These are phyloP conservation scores for Rhododendron molle DNA, from an alignment of 148 eudicot genomes.

Conservation along the genomic window DNA sequence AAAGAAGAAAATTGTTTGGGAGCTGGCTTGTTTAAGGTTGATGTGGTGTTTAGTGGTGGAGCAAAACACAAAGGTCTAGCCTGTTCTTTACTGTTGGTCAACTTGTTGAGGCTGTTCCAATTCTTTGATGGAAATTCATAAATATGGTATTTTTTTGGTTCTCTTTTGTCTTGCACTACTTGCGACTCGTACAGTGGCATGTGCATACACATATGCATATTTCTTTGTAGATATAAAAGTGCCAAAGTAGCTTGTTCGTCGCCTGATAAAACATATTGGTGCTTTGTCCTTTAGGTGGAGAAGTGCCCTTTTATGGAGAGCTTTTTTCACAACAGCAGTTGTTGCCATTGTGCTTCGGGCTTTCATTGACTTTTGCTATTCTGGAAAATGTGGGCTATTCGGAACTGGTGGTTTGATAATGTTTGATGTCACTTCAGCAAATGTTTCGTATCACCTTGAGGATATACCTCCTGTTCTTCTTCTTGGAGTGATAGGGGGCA, in stretches of 20 bases:
- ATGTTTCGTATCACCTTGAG: slow-evolving; percentile 48
- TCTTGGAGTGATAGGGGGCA: slow-evolving; percentile 76
- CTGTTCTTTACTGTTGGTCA: not conserved
- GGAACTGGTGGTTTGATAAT: slow-evolving; percentile 96
- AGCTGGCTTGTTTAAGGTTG: not conserved
- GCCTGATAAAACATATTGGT: not conserved
- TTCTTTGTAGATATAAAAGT: not conserved
- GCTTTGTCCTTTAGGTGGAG: slow-evolving; percentile 71
- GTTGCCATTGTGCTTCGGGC: slow-evolving; percentile 88
- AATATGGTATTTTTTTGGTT: not conserved
- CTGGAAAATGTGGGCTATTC: slow-evolving; percentile 89
- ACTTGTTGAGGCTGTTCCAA: not conserved
- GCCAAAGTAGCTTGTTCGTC: not conserved
- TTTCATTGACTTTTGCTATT: slow-evolving; percentile 72
- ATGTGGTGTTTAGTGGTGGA: not conserved
- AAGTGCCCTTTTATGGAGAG: slow-evolving; percentile 93
- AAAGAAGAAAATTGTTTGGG: not conserved
- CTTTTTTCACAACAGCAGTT: slow-evolving; percentile 80
- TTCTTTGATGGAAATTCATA: not conserved
- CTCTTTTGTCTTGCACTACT: not conserved
- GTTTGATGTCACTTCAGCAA: slow-evolving; percentile 76
- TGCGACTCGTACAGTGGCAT: not conserved
- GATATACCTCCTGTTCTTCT: slow-evolving; percentile 82
- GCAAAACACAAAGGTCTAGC: not conserved
- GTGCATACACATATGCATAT: not conserved